Base-by-base conservation (phyloP, 129 eudicot species). In the Flaveria sonorensis region DNA sequence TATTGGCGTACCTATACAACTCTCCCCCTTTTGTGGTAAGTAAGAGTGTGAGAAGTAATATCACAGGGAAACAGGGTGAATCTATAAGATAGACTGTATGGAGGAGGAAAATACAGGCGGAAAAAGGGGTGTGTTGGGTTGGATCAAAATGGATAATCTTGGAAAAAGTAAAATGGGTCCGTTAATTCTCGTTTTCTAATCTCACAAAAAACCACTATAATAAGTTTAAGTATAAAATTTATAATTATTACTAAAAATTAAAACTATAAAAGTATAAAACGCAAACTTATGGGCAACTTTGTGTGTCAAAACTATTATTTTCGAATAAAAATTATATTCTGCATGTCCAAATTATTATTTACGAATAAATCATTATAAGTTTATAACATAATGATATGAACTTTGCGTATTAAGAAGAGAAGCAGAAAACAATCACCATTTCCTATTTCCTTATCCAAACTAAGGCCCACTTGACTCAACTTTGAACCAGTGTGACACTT, bases 401-500 rank as follows among this genome's bases (percentile, higher is more conserved):
- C 26, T 65, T 36, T 40, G 51, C 1, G 3, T n/a, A 3, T 66
- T 40, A 66, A 40, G 24, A 64, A 64, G 50, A 19, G 16, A 36
- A 66, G 9, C 24, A 8, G 15, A 66, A 66, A 18, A 39, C 50
- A 66, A 18, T 10, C 50, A 66, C 30, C 71, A 19, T 40, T 36
- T 32, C 50, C 70, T 26, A n/a, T 66, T 66, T 36, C 28, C 24
- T 66, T 66, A 40, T 16, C 71, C 71, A 66, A 39, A 66, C 40
- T 19, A 66, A 39, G 24, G 24, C 50, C 30, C 48, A 16, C 51
- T 63, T 28, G 10, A 28, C 68, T 62, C 43, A 62, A 63, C 45
- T 28, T 63, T n/a, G 20, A 63, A 18, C 71, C 50, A 66, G 18
- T 40, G 28, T 65, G 14, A n/a, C n/a, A n/a, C n/a, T n/a, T n/a